Base-by-base conservation (phyloP, 2,329 filamentous ascomycete species). In the Emmonsiellopsis sp. region DNA sequence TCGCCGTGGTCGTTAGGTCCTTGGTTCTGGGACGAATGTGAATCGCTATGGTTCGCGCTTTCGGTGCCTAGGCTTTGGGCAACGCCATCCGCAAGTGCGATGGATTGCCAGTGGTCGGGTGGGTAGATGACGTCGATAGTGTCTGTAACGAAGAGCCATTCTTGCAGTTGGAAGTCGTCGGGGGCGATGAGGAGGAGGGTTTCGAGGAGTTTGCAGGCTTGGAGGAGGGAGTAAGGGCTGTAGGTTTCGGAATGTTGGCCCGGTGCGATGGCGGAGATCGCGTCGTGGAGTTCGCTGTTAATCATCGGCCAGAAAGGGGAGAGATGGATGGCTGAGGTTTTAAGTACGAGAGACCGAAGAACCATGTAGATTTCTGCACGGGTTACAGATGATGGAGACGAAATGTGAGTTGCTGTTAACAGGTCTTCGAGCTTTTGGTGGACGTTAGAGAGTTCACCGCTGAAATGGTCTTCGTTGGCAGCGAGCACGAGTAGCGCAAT, bases 81-180 rank as follows among this genome's bases (percentile, higher is more conserved):
- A 7, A 95, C 77, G 62, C 93, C 87, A 61, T 97, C 93, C 0
- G 87, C 86, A 5, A 97, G 78, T 2, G 88, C 88, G 2, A 87
- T 74, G 1, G 88, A 80, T 56, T 83, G 79, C 71, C 85, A 85
- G 50, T 77, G 74, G 11, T 82, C 72, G 0, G 88, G 84, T 10
- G 87, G 84, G 70, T 98, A 95, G 36, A 98, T 87, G 1, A 93
- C 91, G 63, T 98, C 93, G 58, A 96, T 91, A 11, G 92, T 97
- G 69, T 98, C 93, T 1, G 90, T 95, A 53, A 98, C 85, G 68
- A 95, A 98, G 3, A 97, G 81, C 93, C 93, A 98, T 74, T 96
- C 89, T 63, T 95, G 86, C n/a, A 97, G 80, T 69, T 97, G 93
- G 71, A 97, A 98, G 67, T 98, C 93, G 61, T 98, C 93, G 0